These are phyloP conservation scores for Candida qinlingensis DNA, from an alignment of 805 yeast genomes.

Conservation along the genomic window DNA sequence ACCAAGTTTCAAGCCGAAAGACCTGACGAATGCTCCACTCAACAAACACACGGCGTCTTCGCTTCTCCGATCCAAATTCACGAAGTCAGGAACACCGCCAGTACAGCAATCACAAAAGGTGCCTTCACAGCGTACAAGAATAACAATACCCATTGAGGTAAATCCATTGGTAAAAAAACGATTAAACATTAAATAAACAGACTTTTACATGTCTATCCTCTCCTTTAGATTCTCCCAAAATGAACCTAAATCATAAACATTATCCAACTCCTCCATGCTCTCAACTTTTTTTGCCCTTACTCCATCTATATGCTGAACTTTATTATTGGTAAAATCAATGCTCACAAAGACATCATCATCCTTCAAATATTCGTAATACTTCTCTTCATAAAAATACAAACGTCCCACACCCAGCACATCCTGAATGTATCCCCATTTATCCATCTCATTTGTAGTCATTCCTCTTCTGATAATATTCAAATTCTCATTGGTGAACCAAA, in stretches of 20 bases:
- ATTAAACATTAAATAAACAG: constrained; percentile 6
- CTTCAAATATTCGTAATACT: constrained; percentile 18
- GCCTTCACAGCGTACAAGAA: not conserved
- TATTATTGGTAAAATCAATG: constrained; percentile 14
- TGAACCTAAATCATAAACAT: constrained; percentile 21
- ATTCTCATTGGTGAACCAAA: constrained; percentile 42
- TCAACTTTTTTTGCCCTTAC: constrained; percentile 2
- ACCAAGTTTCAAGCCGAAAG: not conserved
- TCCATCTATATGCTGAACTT: constrained; percentile 8
- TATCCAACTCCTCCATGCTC: constrained; percentile 12
- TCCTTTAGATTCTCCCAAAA: constrained; percentile 17
- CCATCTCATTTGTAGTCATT: constrained; percentile 69
- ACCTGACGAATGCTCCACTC: not conserved
- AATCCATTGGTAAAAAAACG: constrained; percentile 17
- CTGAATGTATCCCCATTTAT: constrained; percentile 65
- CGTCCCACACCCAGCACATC: constrained; percentile 39
- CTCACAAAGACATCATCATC: constrained; percentile 21
- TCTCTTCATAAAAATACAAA: constrained; percentile 23
- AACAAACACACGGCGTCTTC: constrained; percentile 11
- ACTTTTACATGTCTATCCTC: not conserved
- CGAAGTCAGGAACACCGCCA: not conserved
- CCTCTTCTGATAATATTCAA: constrained; percentile 52
- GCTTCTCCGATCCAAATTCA: constrained; percentile 10
- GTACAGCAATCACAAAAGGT: not conserved
- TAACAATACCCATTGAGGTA: constrained; percentile 5